A percentile compares a stretch with the other conserved stretches of the same genome.
phyloP scores from a whole-genome alignment of 2,329 filamentous ascomycete species.

The Venturia carpophila region DNA sequence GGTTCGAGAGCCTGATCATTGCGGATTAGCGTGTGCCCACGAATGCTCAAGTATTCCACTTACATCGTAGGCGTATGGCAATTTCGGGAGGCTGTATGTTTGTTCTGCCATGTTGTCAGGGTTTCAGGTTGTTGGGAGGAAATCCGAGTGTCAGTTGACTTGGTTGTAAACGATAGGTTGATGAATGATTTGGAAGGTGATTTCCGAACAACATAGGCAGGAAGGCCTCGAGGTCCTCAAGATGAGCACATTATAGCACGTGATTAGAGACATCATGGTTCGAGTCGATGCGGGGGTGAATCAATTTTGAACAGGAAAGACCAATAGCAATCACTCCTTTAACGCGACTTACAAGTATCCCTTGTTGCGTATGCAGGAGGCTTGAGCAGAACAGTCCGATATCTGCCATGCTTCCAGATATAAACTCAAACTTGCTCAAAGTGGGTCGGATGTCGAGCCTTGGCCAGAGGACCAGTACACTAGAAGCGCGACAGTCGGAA shows the following conservation, averaged over 20 bases:
- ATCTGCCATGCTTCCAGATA: background rate
- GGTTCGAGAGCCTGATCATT: slow-evolving; percentile 56
- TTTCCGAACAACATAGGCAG: background rate
- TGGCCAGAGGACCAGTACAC: background rate
- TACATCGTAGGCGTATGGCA: slow-evolving; percentile 66
- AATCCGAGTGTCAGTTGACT: background rate
- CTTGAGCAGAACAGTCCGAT: background rate
- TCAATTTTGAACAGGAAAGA: background rate
- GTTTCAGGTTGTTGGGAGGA: background rate
- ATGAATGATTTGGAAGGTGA: background rate
- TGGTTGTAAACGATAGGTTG: too few species aligned
- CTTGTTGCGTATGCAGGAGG: background rate
- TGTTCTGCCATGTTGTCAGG: slow-evolving; percentile 27
- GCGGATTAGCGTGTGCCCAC: background rate
- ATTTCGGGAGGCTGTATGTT: slow-evolving; percentile 53
- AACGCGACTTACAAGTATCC: background rate
- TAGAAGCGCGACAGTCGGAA: background rate
- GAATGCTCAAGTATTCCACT: slow-evolving; percentile 26
- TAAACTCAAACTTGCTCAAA: slow-evolving; percentile 6
- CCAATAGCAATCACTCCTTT: background rate
- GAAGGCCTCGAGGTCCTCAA: background rate
- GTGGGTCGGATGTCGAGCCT: background rate
- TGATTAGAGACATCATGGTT: background rate
- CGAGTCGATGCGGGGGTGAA: background rate
- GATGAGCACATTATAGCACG: slow-evolving; percentile 5